Evolutionary conservation across 2,329 filamentous ascomycete species (phyloP), one percentile per base, ranked within the genome.

Genomic region (Phaeosphaeriaceae sp.): DNA sequence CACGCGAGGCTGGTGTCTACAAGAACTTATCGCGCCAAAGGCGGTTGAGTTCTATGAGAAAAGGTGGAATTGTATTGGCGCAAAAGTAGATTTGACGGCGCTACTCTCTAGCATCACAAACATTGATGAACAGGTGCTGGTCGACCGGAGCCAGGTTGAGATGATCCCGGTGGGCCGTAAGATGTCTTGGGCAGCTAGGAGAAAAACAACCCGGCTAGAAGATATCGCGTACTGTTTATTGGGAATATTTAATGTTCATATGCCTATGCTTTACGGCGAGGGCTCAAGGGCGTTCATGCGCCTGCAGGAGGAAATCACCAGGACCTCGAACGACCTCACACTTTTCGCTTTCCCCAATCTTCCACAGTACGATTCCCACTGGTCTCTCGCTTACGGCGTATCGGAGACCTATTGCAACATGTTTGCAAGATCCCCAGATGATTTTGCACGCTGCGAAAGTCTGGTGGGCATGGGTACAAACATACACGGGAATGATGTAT

Each of bases 1-100:
- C 17, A 48, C 49, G 2, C 43, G 53, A 39, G 57, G 59, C 12
- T 62, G 54, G 57, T 58, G 54, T 4, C 30, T 62, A 2, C 59
- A 62, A 32, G 55, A 61, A 38, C 42, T 61, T 4, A 33, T 63
- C 12, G 55, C 51, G 2, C 55, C 57, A 2, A 3, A 12, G 3
- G 1, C 12, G 4, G 13, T 54, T 12, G 33, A 47, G 21, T 45
- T 63, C 23, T 43, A 47, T 28, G 33, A 44, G 13, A 26, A 15
- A 35, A 28, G 5, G 4, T 43, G 20, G 50, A 46, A 3, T 3
- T 7, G 7, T 26, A 26, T 47, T 34, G 55, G 55, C n/a, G 23
- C 13, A 16, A 49, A 49, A 23, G 13, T 23, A 3, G 11, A 41
- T 6, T 23, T 58, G 9, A 33, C 23, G 17, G 12, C 47, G 5